Evolutionary conservation across 2,329 filamentous ascomycete genomes (phyloP), one percentile per base, ranked within the genome.

Genomic region (Paramyrothecium sp.): DNA sequence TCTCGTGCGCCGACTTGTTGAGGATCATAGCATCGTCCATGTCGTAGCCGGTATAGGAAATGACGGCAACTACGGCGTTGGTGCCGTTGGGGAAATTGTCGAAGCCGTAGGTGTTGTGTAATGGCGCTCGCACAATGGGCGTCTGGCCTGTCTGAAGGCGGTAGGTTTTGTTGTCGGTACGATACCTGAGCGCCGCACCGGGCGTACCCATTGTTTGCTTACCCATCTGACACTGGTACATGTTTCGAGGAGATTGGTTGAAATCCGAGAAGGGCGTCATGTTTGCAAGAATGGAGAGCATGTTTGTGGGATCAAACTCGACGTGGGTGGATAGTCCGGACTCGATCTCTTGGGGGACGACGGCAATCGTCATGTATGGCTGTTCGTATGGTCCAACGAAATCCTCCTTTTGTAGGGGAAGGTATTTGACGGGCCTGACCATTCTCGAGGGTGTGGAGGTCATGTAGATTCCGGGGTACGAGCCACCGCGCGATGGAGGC

Each of bases 11-110:
- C 20, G 92, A 97, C 74, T 98, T 98, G 81, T 98, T 98, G 71
- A 99, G 82, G 71, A 99, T 98, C 94, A 98, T 98, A 71, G 95
- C 95, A 77, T 99, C 95, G 81, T 99, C 95, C 95, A 99, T 99
- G 82, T 99, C 95, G 77, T 98, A 99, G 54, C 94, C 95, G 2
- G 94, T 98, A 74, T 99, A 99, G 0, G 94, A 97, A 62, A 99
- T 97, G 73, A 99, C 96, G 58, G 95, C 95, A 58, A 99, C 95
- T 44, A 98, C 88, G 10, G 92, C 92, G 68, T 99, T 99, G 68
- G 87, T 93, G 26, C 95, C 95, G 71, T 98, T 97, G 55, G 95
- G 95, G 74, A 97, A 99, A 75, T 98, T 98, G 78, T 99, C 95
- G 59, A 98, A 88, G 20, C 94, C 95, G 69, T 99, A 99, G 20